Evolutionary conservation across 75 land plant genomes (phyloP).

Genomic region (Cryptomeria japonica): DNA sequence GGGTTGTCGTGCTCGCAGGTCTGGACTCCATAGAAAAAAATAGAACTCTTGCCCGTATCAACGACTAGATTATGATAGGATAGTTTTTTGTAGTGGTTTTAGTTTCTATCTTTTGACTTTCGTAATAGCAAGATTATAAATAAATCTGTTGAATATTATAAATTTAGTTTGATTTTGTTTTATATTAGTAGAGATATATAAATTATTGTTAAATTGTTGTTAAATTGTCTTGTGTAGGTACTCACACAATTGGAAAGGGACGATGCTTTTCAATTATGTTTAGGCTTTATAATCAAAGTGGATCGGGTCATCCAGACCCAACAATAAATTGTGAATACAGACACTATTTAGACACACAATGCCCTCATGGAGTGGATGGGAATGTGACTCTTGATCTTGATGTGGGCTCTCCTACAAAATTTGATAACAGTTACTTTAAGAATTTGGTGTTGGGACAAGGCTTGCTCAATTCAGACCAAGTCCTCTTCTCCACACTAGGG

Average conservation of each 20-base stretch:
- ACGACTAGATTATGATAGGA: no score
- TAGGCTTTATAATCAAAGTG: constrained; percentile 83
- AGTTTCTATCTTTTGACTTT: no score
- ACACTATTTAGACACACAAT: constrained; percentile 41
- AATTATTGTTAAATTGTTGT: background rate
- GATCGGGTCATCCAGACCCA: constrained; percentile 64
- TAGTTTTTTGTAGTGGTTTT: no score
- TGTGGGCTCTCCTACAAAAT: constrained; percentile 30
- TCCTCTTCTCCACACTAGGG: constrained; percentile 28
- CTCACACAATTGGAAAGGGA: constrained; percentile 75
- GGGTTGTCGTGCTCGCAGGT: no score
- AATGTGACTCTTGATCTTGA: constrained; percentile 59
- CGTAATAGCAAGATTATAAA: no score
- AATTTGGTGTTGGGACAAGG: constrained; percentile 51
- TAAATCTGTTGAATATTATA: no score
- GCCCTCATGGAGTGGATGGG: constrained; percentile 57
- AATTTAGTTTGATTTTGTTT: no score
- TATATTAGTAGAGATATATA: no score
- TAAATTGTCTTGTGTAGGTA: constrained; percentile 13
- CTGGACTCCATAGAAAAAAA: no score
- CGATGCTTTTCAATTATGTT: constrained; percentile 73
- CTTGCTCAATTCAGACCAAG: constrained; percentile 65
- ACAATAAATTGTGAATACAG: constrained; percentile 35
- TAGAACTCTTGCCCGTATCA: no score
- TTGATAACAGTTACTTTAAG: constrained; percentile 67